phyloP scores from a whole-genome alignment of 2,329 filamentous ascomycete genomes.

The Microdochium bolleyi region DNA sequence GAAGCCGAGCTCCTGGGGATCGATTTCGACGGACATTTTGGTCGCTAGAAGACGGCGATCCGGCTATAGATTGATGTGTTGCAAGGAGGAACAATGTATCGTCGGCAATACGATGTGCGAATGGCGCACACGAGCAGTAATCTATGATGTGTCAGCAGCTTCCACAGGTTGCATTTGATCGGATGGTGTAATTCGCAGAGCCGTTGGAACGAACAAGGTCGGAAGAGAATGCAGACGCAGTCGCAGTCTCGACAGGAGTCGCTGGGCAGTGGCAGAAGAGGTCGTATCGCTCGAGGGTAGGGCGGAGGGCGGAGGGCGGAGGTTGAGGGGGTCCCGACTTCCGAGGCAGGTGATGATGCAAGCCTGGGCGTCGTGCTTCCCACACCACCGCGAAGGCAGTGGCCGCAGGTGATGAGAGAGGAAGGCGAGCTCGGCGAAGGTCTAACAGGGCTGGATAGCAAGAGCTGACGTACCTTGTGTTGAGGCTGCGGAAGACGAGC shows the following conservation, averaged over 20 bases:
- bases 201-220: too few relatives aligned
- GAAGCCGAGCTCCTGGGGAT: constrained; percentile 87
- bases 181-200: background rate
- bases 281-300: too few relatives aligned
- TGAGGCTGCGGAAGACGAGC: background rate
- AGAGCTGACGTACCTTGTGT: background rate
- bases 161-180: background rate
- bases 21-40: constrained; percentile 90
- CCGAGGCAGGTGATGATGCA: too few relatives aligned
- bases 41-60: constrained; percentile 4
- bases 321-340: too few relatives aligned
- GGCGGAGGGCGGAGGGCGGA: too few relatives aligned
- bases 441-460: background rate
- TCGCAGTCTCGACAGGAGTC: too few relatives aligned
- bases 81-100: background rate
- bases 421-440: background rate
- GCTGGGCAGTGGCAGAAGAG: too few relatives aligned
- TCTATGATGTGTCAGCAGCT: background rate
- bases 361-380: too few relatives aligned
- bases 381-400: too few relatives aligned
- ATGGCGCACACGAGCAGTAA: background rate
- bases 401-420: too few relatives aligned
- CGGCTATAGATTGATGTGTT: background rate
- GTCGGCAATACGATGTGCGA: background rate
- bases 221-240: too few relatives aligned